A percentile compares a stretch with the other conserved stretches of the same genome.
phyloP scores from a whole-genome alignment of 805 yeast genomes.

The Torulaspora microellipsoides region DNA sequence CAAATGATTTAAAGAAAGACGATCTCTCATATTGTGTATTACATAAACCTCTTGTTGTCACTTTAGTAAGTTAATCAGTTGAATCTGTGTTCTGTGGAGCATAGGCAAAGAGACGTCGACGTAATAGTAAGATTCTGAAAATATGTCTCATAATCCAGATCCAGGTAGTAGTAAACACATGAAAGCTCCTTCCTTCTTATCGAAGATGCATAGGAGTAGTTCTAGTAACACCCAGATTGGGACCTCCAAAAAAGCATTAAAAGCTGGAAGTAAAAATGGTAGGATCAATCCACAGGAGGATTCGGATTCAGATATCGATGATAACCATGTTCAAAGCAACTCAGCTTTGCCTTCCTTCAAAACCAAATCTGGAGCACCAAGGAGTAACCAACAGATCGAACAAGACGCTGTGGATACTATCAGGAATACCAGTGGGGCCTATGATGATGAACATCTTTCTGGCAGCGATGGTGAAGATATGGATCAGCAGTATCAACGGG shows the following conservation, averaged over 20 bases:
- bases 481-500: conserved; percentile 5
- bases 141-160: background rate
- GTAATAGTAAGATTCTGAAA: no score
- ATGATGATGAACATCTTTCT: conserved; percentile 9
- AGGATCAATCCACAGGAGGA: conserved; percentile 3
- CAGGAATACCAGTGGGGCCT: conserved; percentile 16
- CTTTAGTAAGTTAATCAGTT: no score
- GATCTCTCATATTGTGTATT: no score
- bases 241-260: background rate
- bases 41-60: no score
- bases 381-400: conserved; percentile 13
- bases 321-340: background rate
- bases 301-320: conserved; percentile 14
- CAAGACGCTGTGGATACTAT: conserved; percentile 22
- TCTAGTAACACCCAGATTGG: background rate
- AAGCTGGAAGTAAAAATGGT: background rate
- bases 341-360: conserved; percentile 14
- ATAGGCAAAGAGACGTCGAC: no score
- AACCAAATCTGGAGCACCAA: conserved; percentile 1
- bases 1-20: no score
- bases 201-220: conserved; percentile 2
- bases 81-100: no score
- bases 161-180: conserved; percentile 1
- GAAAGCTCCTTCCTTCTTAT: conserved; percentile 4
- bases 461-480: conserved; percentile 9